phyloP scores from a whole-genome alignment of 169 alveolate species.

The Theileria equi region DNA sequence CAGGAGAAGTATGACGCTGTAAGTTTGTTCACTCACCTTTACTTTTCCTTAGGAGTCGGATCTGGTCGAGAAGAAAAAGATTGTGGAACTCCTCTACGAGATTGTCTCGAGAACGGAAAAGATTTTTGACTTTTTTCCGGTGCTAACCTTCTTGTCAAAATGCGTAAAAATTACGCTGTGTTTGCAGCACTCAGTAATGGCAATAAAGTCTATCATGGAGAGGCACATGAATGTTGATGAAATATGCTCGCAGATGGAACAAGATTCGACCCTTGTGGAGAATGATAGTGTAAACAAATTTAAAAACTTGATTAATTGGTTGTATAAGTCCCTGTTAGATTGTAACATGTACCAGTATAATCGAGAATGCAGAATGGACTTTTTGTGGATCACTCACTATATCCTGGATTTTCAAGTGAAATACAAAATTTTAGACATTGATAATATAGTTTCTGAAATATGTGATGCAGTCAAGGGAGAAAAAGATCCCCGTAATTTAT shows the following conservation, averaged over 20 bases:
- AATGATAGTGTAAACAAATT: not conserved
- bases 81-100: constrained; percentile 20
- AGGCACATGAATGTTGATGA: constrained; percentile 27
- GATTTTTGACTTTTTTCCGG: not conserved
- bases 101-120: constrained; percentile 52
- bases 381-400: constrained; percentile 28
- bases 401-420: constrained; percentile 9
- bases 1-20: constrained; percentile 25
- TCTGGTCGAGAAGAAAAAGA: constrained; percentile 21
- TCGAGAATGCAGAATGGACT: constrained; percentile 54
- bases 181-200: constrained; percentile 15
- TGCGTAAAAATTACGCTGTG: constrained; percentile 29
- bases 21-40: not conserved
- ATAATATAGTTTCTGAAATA: constrained; percentile 4
- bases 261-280: not conserved
- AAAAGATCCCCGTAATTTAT: constrained; percentile 60
- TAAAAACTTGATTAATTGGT: not conserved
- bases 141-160: constrained; percentile 24
- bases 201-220: constrained; percentile 24
- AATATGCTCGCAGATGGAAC: too few species aligned
- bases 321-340: constrained; percentile 4
- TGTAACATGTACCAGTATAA: constrained; percentile 29
- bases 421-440: not conserved
- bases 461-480: constrained; percentile 40
- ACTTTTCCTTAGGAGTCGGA: constrained; percentile 37